Percentiles rank a stretch among this genome's conserved stretches.
Evolutionary conservation across 1,284 basidiomycete species (phyloP).

Genomic region (Microbotryum lychnidis-dioicae): DNA sequence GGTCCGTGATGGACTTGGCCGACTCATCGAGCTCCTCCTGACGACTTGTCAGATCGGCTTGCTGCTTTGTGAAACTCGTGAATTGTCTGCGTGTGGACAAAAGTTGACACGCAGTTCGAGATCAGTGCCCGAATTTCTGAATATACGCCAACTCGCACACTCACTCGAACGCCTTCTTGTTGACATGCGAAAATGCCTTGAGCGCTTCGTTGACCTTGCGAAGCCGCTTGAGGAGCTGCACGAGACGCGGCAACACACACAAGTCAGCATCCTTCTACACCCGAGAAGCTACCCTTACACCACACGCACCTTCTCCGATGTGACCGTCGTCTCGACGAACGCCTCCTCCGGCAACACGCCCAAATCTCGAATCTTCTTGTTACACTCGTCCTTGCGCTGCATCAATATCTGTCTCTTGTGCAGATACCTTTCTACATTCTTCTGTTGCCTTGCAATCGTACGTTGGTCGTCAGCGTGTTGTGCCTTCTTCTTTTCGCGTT

Average conservation of each 20-base stretch:
- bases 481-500: constrained; percentile 66
- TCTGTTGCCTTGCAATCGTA: constrained; percentile 79
- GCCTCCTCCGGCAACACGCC: constrained; percentile 96
- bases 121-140: not conserved
- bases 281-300: too few relatives aligned
- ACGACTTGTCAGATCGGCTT: constrained; percentile 78
- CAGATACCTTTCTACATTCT: constrained; percentile 87
- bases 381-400: constrained; percentile 82
- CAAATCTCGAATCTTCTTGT: constrained; percentile 86
- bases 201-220: constrained; percentile 83
- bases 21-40: constrained; percentile 85
- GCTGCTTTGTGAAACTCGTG: constrained; percentile 93
- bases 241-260: too few relatives aligned
- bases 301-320: constrained; percentile 52
- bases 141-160: not conserved
- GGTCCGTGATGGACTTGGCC: constrained; percentile 78
- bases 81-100: constrained; percentile 53
- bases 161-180: constrained; percentile 93
- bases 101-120: not conserved
- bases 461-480: constrained; percentile 79
- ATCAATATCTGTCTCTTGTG: constrained; percentile 79
- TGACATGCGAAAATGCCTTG: constrained; percentile 95
- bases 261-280: too few relatives aligned
- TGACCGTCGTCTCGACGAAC: constrained; percentile 72
- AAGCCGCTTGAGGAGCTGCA: constrained; percentile 76